Base-by-base conservation (phyloP, 495 filamentous ascomycete genomes). In the Hypomontagnella monticulosa region DNA sequence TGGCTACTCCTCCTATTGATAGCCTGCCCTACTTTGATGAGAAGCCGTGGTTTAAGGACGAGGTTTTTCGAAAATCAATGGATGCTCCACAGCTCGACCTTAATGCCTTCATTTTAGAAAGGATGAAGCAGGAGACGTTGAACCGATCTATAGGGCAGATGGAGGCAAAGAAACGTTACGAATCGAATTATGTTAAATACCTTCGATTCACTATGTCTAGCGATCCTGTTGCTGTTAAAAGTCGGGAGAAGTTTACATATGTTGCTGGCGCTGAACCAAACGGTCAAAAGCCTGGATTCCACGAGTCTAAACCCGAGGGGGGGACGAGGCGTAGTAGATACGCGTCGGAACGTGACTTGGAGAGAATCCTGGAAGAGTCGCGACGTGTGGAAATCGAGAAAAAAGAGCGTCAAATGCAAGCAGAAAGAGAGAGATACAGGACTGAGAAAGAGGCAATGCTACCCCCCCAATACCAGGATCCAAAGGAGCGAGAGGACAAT, bases 361-460 rank as follows among this genome's bases (percentile, higher is more conserved):
- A 94, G 65, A 85, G 85, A 48, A 90, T 89, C 3, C 74, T 97
- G 4, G 85, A 90, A 57, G 88, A 91, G 60, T 96, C 92, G 1
- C 85, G 89, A 51, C 87, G 87, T 38, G 90, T 88, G 37, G 89
- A 86, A n/a, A 87, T 87, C 65, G 87, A 93, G 70, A 88, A 87
- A 67, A 78, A 88, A 42, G 90, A 91, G 58, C 83, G 87, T 48
- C 87, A 89, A 56, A 82, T 88, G 23, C 85, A 85, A 12, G 87
- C 87, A 61, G 83, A 87, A 32, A 88, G 89, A 60, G 88, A 90
- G 32, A 88, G 88, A 42, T 84, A 90, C 41, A 91, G 94, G 63
- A 86, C 86, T 40, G 88, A 88, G 1, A 92, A 92, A 69, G 95
- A 99, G 76, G 95, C 95, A 0, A 80, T 84, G 2, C 87, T 98